Evolutionary conservation across 441 rosid species (phyloP).

Genomic region (Erodium moschatum): DNA sequence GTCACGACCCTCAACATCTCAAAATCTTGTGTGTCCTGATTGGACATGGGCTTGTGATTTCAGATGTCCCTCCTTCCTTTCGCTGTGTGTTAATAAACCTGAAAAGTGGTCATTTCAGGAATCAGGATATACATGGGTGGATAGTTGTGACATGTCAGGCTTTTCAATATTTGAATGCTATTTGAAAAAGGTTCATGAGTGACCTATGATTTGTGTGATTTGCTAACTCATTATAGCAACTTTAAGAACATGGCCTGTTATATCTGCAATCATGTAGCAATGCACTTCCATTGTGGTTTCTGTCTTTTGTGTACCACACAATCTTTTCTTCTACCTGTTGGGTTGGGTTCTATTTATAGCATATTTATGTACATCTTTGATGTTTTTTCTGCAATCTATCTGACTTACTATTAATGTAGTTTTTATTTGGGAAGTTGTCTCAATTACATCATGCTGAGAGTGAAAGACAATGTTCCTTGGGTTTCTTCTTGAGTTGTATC

Average conservation of each 20-base stretch:
- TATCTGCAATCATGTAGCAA: neutral
- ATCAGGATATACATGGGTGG: neutral
- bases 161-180: neutral
- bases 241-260: neutral
- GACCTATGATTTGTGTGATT: neutral
- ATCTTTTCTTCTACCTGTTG: neutral
- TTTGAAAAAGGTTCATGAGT: neutral
- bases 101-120: neutral
- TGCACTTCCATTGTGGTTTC: slow-evolving; percentile 2
- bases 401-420: neutral
- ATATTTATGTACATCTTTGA: neutral
- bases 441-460: neutral
- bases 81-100: neutral
- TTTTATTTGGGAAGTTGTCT: neutral
- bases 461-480: neutral
- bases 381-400: neutral
- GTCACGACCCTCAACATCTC: neutral
- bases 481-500: neutral
- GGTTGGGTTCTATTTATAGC: neutral
- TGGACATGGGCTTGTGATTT: neutral
- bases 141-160: neutral
- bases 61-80: neutral
- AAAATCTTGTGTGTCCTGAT: neutral
- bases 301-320: neutral
- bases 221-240: neutral